Base-by-base conservation (phyloP, 495 filamentous ascomycete species). In the Penicillium flavigenum region DNA sequence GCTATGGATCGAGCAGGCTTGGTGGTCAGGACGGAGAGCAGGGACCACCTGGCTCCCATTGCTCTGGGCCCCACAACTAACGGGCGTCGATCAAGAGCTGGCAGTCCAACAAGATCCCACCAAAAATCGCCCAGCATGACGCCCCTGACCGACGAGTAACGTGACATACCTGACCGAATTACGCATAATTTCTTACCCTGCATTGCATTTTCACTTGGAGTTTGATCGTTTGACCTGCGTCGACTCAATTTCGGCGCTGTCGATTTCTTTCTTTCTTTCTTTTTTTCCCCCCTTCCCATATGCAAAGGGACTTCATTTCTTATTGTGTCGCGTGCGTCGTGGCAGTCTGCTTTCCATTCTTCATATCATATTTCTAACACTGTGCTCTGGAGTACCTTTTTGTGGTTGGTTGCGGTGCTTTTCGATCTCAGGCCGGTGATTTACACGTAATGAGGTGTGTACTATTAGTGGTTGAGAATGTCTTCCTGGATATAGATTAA, bases 1-100 rank as follows among this genome's bases (percentile, higher is more conserved):
- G 78, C 83, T 0, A 85, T 93, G 63, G 87, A 90, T 58, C 78
- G 89, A 50, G 85, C 81, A 43, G 90, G 91, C 32, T 68, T 95
- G 57, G 88, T 88, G 32, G 83, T 88, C 3, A 76, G 91, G 60
- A 90, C 88, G 1, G 92, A 94, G 66, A 94, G 90, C 66, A 78
- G 89, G 50, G 92, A 96, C 66, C 81, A 89, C 58, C 68, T 88
- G 51, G 68, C 75, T 27, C 75, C 76, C 10, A 59, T 77, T 22
- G 71, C 74, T 17, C 32, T 78, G 19, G 75, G 75, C 2, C 74
- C 75, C 22, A 76, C 74, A 11, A 77, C 68, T 0, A 77, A 78
- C 47, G 76, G 76, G 5, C 74, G 76, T 42, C 75, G 75, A 27
- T 78, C 76, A 29, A 59, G 76, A 53, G 70, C 75, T 26, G 73